Percentiles rank a stretch among this genome's conserved stretches.
These are phyloP conservation scores for Knufia petricola DNA, from an alignment of 2,329 filamentous ascomycete genomes.

Conservation along the genomic window DNA sequence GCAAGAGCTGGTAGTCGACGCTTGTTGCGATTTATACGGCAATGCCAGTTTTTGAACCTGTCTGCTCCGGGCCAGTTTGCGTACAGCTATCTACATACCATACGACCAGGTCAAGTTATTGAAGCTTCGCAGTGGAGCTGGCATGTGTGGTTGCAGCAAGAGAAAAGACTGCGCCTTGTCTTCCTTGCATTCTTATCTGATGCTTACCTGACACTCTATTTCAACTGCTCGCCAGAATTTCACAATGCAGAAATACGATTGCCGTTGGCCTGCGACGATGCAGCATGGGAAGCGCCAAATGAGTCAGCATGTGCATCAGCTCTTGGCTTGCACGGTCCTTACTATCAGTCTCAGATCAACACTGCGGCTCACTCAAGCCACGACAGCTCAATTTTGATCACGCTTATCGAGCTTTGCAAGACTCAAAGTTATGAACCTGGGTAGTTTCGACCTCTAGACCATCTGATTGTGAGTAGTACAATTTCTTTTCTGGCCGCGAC, in stretches of 20 bases:
- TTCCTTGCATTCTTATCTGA: constrained; percentile 57
- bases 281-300: constrained; percentile 59
- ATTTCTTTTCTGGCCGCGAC: too few relatives aligned
- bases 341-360: constrained; percentile 47
- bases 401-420: constrained; percentile 52
- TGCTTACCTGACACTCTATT: constrained; percentile 57
- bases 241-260: constrained; percentile 55
- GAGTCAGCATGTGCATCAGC: constrained; percentile 54
- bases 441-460: too few relatives aligned
- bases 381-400: constrained; percentile 57
- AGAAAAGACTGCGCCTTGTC: constrained; percentile 57
- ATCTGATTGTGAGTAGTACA: too few relatives aligned
- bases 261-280: constrained; percentile 63
- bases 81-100: constrained; percentile 54
- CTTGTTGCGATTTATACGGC: constrained; percentile 41
- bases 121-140: constrained; percentile 52
- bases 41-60: constrained; percentile 47
- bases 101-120: constrained; percentile 38
- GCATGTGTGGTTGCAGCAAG: constrained; percentile 60
- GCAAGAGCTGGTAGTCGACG: constrained; percentile 42
- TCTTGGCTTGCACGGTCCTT: constrained; percentile 52
- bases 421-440: too few relatives aligned
- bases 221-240: constrained; percentile 57
- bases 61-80: constrained; percentile 37
- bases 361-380: constrained; percentile 52